Conservation (phyloP, 139 green algal species). For the Coelastrella sp. region DNA sequence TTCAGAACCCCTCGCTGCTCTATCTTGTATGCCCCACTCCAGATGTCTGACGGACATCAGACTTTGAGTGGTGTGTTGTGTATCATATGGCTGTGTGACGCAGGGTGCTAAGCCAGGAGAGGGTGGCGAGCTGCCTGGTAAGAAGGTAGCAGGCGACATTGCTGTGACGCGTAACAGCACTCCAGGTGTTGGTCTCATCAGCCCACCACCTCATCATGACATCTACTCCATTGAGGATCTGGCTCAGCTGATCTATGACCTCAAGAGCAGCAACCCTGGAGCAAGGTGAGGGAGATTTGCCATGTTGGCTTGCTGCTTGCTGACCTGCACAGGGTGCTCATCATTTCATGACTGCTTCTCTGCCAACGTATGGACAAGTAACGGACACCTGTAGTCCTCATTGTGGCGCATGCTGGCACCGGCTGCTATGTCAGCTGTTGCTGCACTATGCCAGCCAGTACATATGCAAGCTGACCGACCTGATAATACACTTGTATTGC, state of each 20-base stretch:
- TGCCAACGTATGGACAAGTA: no score
- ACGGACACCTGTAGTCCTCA: no score
- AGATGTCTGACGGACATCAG: neutral
- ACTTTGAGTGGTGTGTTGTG: neutral
- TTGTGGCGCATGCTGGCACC: no score
- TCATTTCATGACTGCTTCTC: no score
- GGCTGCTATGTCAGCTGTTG: neutral
- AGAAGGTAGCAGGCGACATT: constrained; percentile 92
- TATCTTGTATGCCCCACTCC: no score
- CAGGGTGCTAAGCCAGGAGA: constrained; percentile 83
- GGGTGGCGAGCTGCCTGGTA: constrained; percentile 93
- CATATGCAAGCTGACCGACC: neutral
- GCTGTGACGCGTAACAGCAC: constrained; percentile 88
- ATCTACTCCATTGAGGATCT: constrained; percentile 99
- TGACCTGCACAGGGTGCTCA: no score
- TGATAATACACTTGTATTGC: neutral
- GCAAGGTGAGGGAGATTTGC: constrained; percentile 58
- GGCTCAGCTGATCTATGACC: constrained; percentile 98
- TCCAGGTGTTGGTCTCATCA: constrained; percentile 97
- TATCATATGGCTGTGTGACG: neutral
- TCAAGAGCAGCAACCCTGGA: constrained; percentile 86
- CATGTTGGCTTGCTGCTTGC: no score
- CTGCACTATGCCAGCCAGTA: neutral
- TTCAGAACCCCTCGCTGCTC: no score
- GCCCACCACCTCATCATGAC: constrained; percentile 98